Conservation (phyloP, 2,329 filamentous ascomycete genomes). For the Colletotrichum sansevieriae region DNA sequence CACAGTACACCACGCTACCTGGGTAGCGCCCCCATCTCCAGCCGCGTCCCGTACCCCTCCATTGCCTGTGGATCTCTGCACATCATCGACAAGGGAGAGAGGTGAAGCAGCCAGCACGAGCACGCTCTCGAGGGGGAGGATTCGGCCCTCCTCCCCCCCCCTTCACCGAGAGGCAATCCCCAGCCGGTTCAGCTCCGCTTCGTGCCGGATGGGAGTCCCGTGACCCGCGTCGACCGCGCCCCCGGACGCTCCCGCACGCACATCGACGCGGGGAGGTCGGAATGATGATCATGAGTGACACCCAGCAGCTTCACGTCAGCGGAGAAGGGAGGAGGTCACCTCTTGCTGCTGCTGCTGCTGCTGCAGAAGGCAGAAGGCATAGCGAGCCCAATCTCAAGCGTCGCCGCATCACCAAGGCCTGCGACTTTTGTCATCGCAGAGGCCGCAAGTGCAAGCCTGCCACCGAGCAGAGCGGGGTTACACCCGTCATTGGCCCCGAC, state of each 20-base stretch:
- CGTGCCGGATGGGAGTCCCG: slow-evolving; percentile 31
- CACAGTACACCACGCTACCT: background rate
- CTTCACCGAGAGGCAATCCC: background rate
- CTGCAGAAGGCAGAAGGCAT: slow-evolving; percentile 2
- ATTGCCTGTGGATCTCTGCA: slow-evolving; percentile 34
- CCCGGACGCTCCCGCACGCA: slow-evolving; percentile 18
- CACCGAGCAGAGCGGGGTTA: slow-evolving; percentile 17
- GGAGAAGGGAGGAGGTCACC: background rate
- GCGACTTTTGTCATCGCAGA: slow-evolving; percentile 42
- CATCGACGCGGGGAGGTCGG: slow-evolving; percentile 7
- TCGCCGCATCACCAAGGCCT: slow-evolving; percentile 42
- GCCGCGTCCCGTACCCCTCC: background rate
- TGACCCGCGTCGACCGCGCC: slow-evolving; percentile 32
- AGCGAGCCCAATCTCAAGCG: slow-evolving; percentile 39
- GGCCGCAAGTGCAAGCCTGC: slow-evolving; percentile 43
- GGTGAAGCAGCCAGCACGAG: background rate
- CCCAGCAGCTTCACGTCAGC: slow-evolving; percentile 7
- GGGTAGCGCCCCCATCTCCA: background rate
- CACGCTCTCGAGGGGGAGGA: background rate
- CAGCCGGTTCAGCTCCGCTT: background rate
- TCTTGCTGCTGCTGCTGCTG: too few species aligned
- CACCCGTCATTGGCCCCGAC: slow-evolving; percentile 4
- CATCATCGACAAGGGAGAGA: slow-evolving; percentile 27
- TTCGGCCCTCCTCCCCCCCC: slow-evolving; percentile 1
- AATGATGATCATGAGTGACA: slow-evolving; percentile 22